Percentiles rank a stretch among this genome's conserved stretches.
Evolutionary conservation across 2,329 filamentous ascomycete species (phyloP).

Genomic region (Aspergillus aculeatus): DNA sequence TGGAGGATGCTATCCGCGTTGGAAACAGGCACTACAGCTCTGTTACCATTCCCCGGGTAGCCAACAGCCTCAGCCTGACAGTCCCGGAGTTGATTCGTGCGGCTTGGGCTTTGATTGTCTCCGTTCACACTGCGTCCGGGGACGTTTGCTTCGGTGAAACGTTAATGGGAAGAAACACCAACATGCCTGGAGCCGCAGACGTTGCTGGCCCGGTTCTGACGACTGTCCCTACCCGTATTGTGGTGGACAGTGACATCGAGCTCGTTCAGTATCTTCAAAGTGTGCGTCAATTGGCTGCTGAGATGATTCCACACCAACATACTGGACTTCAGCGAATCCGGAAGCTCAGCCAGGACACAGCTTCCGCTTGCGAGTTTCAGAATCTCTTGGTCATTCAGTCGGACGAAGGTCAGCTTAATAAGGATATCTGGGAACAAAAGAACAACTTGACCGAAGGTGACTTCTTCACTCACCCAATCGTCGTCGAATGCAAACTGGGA

Average conservation of each 20-base stretch:
- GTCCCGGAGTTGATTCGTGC: conserved; percentile 53
- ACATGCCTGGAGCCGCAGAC: conserved; percentile 49
- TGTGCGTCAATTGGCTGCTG: conserved; percentile 57
- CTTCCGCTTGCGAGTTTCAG: conserved; percentile 48
- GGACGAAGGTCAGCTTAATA: conserved; percentile 23
- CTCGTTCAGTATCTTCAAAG: conserved; percentile 53
- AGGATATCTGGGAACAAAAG: conserved; percentile 31
- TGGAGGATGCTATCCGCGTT: conserved; percentile 21
- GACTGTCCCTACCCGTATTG: conserved; percentile 40
- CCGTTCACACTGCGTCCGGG: conserved; percentile 47
- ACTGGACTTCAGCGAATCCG: conserved; percentile 56
- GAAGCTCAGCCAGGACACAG: conserved; percentile 50
- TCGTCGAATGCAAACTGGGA: conserved; percentile 61
- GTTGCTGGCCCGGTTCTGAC: conserved; percentile 47
- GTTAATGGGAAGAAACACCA: conserved; percentile 53
- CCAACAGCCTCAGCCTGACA: conserved; percentile 36
- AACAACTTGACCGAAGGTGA: conserved; percentile 58
- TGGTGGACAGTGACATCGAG: conserved; percentile 37
- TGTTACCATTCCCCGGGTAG: conserved; percentile 21
- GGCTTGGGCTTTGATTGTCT: conserved; percentile 53
- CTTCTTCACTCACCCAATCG: conserved; percentile 60
- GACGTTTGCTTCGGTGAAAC: conserved; percentile 57
- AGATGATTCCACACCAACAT: conserved; percentile 65
- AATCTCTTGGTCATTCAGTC: conserved; percentile 48
- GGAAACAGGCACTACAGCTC: conserved; percentile 27